Conservation (phyloP, 1,284 basidiomycete species). For the Marasmius oreades region DNA sequence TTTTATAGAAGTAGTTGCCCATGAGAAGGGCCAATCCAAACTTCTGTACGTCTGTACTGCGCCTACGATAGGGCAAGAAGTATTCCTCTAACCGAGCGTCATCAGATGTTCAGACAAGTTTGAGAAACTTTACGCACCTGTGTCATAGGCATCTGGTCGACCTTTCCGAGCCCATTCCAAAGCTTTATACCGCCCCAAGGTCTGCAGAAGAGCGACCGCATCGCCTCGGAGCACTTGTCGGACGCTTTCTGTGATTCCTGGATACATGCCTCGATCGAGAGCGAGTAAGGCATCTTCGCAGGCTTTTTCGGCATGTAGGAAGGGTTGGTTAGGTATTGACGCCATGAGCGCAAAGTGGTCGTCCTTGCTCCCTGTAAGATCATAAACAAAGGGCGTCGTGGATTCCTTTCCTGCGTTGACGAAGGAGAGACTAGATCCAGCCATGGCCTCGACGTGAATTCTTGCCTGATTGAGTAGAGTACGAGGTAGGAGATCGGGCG, state of each 20-base stretch:
- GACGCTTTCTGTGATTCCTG: neutral
- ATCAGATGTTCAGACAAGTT: neutral
- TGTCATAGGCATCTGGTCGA: neutral
- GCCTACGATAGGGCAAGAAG: neutral
- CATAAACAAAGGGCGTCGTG: too few species aligned
- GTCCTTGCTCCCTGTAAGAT: too few species aligned
- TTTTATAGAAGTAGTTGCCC: neutral
- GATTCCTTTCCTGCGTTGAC: too few species aligned
- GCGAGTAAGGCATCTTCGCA: neutral
- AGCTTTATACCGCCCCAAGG: neutral
- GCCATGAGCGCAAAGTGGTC: too few species aligned
- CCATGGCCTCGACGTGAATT: too few species aligned
- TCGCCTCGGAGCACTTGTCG: neutral
- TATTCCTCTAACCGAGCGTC: neutral
- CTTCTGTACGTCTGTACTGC: neutral
- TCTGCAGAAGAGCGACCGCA: neutral
- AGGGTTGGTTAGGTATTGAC: neutral
- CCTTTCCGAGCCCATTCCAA: neutral
- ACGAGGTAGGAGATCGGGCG: too few species aligned
- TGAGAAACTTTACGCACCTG: neutral
- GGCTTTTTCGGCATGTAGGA: neutral
- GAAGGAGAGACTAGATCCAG: too few species aligned
- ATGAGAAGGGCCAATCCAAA: neutral
- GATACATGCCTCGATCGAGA: neutral
- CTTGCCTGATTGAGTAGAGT: too few species aligned